Conservation (phyloP, 176 grass and related monocot species). For the Chloris gayana region DNA sequence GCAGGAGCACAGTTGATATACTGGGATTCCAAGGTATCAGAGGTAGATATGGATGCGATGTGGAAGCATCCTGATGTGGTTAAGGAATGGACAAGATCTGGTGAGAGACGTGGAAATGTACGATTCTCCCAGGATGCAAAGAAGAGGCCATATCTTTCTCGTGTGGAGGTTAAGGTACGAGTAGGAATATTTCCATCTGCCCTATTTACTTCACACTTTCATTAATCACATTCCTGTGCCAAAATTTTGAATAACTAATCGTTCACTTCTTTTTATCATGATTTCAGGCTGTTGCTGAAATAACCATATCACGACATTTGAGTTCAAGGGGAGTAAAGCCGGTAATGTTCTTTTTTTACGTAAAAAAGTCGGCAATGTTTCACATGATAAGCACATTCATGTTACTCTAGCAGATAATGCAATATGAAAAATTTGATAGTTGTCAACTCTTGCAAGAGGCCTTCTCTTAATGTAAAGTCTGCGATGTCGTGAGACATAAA, state of each 20-base stretch:
- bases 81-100: slow-evolving; percentile 91
- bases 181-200: slow-evolving; percentile 9
- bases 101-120: slow-evolving; percentile 83
- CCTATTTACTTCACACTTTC: slow-evolving; percentile 31
- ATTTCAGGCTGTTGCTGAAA: slow-evolving; percentile 85
- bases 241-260: slow-evolving; percentile 8
- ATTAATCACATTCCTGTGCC: neutral
- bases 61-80: slow-evolving; percentile 81
- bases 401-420: neutral
- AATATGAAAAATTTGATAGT: neutral
- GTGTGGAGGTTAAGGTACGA: slow-evolving; percentile 90
- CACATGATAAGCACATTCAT: neutral
- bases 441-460: neutral
- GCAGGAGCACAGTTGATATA: slow-evolving; percentile 67
- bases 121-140: slow-evolving; percentile 81
- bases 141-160: slow-evolving; percentile 97
- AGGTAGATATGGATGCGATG: slow-evolving; percentile 75
- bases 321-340: slow-evolving; percentile 68
- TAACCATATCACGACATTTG: slow-evolving; percentile 83
- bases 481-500: neutral
- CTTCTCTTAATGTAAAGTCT: slow-evolving; percentile 22
- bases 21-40: slow-evolving; percentile 87
- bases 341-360: slow-evolving; percentile 53
- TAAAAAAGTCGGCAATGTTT: too few species aligned
- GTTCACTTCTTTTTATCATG: slow-evolving; percentile 27